Evolutionary conservation across 2,329 filamentous ascomycete genomes (phyloP), one percentile per base, ranked within the genome.

Genomic region (Berkeleyomyces basicola): DNA sequence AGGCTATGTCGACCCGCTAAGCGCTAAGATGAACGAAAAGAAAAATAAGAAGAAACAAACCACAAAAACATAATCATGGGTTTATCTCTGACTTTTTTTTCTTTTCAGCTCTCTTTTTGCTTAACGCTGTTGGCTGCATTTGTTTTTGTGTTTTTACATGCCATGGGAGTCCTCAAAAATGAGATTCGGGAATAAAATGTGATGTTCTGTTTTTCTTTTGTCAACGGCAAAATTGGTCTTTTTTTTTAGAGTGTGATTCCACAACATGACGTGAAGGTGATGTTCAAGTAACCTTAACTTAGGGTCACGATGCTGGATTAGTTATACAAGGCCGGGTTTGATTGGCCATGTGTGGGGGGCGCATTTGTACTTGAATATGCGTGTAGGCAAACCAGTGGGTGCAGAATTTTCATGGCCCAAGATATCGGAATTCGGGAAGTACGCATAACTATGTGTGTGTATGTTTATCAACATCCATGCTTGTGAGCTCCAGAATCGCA

Each of bases 1-100:
- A 97, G 87, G 91, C 88, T 71, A 95, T 95, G 89, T 85, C 89
- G 68, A 91, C 89, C 73, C 86, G 89, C 77, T 95, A 91, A 84
- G 73, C 23, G 23, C 23, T 55, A 23, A 55, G 39, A 40, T 31
- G 23, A 59, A 61, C 23, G 53, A 62, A 63, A 31, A 51, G n/a
- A 61, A 57, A 39, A 57, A 37, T 36, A 57, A 61, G 31, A 63
- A 55, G 33, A 59, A 58, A 62, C 44, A 55, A 61, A 31, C 57
- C 61, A 60, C 23, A 43, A 23, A 58, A 43, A 60, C 55, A 62
- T 64, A 51, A 64, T 63, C 46, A 11, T 40, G 51, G 39, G 53
- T 59, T 59, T 61, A 11, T 62, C 51, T 62, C 57, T 62, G 61
- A 51, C 33, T 55, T 44, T 62, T 65, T 51, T 58, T 46, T 47